phyloP scores from a whole-genome alignment of 2,329 filamentous ascomycete genomes.

The Sporothrix dimorphospora region DNA sequence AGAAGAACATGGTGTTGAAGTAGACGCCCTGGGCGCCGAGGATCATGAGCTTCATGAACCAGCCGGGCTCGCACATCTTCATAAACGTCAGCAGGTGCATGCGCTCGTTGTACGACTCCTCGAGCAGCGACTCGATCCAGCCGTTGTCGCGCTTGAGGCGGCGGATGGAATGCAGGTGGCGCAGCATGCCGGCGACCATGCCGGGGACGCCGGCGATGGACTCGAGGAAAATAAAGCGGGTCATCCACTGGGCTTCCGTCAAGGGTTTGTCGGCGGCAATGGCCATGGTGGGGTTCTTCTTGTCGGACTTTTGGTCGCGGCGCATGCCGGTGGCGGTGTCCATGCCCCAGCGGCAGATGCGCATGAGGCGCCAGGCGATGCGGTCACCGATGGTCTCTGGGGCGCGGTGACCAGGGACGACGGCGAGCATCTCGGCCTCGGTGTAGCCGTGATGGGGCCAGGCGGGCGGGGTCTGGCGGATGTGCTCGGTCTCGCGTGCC shows the following conservation, averaged over 20 bases:
- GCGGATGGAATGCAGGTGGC: slow-evolving; percentile 82
- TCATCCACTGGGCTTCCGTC: slow-evolving; percentile 85
- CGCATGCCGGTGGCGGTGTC: slow-evolving; percentile 76
- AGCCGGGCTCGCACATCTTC: slow-evolving; percentile 77
- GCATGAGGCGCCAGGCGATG: slow-evolving; percentile 75
- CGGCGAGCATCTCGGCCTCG: slow-evolving; percentile 73
- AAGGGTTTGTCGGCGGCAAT: slow-evolving; percentile 61
- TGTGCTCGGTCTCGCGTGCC: slow-evolving; percentile 60
- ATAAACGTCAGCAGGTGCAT: slow-evolving; percentile 90
- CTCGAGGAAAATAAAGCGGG: slow-evolving; percentile 90
- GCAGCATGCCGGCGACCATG: slow-evolving; percentile 94
- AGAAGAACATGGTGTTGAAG: slow-evolving; percentile 90
- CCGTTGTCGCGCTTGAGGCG: slow-evolving; percentile 91
- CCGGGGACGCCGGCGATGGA: slow-evolving; percentile 93
- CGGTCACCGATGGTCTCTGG: slow-evolving; percentile 75
- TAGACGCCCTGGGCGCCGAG: slow-evolving; percentile 93
- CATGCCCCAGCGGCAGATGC: slow-evolving; percentile 75
- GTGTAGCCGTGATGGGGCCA: slow-evolving; percentile 77
- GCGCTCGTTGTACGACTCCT: slow-evolving; percentile 89
- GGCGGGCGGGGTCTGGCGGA: slow-evolving; percentile 64
- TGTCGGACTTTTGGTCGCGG: slow-evolving; percentile 71
- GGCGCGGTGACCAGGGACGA: slow-evolving; percentile 76
- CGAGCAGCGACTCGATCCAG: slow-evolving; percentile 91
- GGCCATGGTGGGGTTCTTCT: slow-evolving; percentile 59
- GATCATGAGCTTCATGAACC: slow-evolving; percentile 88